phyloP scores from a whole-genome alignment of 495 filamentous ascomycete genomes.

The Penicillium steckii region DNA sequence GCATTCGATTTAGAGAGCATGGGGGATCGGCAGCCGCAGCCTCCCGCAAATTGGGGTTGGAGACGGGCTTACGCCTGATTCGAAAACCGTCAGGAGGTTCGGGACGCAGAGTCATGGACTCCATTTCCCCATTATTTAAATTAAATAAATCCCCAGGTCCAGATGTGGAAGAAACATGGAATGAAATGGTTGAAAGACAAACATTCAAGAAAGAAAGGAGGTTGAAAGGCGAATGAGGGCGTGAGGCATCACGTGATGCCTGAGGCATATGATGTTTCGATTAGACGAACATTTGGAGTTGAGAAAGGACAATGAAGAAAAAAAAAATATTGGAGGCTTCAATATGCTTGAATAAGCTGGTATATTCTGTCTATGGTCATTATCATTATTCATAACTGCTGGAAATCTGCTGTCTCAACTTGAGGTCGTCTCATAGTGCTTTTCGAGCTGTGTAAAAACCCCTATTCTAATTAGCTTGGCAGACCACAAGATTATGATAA shows the following conservation, averaged over 20 bases:
- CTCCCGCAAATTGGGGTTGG: slow-evolving; percentile 25
- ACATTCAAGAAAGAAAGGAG: not conserved
- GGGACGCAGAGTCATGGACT: slow-evolving; percentile 12
- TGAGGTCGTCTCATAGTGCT: not conserved
- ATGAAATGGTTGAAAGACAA: not conserved
- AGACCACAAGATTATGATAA: not conserved
- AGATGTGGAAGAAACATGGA: not conserved
- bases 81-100: slow-evolving; percentile 17
- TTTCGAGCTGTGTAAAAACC: slow-evolving; percentile 17
- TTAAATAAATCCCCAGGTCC: not conserved
- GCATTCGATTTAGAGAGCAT: slow-evolving; percentile 14
- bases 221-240: not conserved
- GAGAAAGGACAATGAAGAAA: too few relatives aligned
- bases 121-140: slow-evolving; percentile 10
- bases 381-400: not conserved
- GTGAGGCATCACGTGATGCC: not conserved
- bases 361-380: not conserved
- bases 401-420: not conserved
- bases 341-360: not conserved
- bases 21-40: slow-evolving; percentile 12
- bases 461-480: slow-evolving; percentile 1
- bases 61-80: slow-evolving; percentile 27
- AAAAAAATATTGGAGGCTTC: too few relatives aligned
- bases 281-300: too few relatives aligned
- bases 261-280: too few relatives aligned